These are phyloP conservation scores for Artemisia argyi DNA, from an alignment of 129 eudicot species.

Conservation along the genomic window DNA sequence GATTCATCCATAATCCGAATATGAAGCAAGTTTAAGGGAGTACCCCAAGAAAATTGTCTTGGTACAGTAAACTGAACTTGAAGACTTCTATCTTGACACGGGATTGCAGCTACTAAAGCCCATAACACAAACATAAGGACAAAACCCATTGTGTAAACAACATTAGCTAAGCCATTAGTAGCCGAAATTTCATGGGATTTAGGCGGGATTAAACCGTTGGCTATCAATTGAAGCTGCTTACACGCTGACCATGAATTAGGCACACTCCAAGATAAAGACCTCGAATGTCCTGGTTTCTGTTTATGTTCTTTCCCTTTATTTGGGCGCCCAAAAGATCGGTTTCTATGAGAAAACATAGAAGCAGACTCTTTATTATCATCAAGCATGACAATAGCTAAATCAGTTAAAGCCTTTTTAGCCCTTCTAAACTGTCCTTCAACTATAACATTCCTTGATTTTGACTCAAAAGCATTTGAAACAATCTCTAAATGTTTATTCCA, in stretches of 20 bases:
- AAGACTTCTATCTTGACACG: constrained; percentile 79
- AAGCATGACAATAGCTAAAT: constrained; percentile 72
- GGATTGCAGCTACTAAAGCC: constrained; percentile 82
- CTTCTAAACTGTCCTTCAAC: constrained; percentile 73
- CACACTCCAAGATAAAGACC: constrained; percentile 92
- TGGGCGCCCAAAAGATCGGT: constrained; percentile 72
- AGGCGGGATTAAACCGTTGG: constrained; percentile 60
- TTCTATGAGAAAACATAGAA: constrained; percentile 53
- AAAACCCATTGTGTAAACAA: constrained; percentile 71
- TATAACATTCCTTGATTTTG: constrained; percentile 40
- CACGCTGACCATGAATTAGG: constrained; percentile 86
- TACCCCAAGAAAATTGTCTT: constrained; percentile 67
- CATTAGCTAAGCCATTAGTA: constrained; percentile 55
- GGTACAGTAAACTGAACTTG: constrained; percentile 65
- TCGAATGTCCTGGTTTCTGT: constrained; percentile 55
- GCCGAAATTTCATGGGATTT: constrained; percentile 60
- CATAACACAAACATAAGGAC: constrained; percentile 74
- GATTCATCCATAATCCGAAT: constrained; percentile 66
- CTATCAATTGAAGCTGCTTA: constrained; percentile 82
- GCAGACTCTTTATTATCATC: constrained; percentile 57
- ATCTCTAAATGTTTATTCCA: constrained; percentile 70
- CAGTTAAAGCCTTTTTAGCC: constrained; percentile 73
- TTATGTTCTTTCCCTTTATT: constrained; percentile 54
- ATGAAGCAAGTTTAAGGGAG: constrained; percentile 56
- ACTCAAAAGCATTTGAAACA: constrained; percentile 55